Percentiles rank a stretch among this genome's conserved stretches.
Conservation (phyloP, 208 protist genomes). For the Leishmania turanica region DNA sequence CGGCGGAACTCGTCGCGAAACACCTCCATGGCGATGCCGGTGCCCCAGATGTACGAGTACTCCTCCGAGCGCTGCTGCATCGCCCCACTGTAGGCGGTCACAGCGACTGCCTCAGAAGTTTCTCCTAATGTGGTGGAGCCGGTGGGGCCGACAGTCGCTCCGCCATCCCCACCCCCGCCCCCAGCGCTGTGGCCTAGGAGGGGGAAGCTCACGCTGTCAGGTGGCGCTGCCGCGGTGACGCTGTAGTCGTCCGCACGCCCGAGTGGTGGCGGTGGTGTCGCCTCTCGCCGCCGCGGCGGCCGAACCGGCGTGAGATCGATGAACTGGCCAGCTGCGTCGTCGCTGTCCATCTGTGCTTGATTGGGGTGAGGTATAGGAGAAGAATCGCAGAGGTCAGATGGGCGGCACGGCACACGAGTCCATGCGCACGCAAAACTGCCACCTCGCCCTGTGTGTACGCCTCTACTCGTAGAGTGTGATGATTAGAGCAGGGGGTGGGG, state of each 20-base stretch:
- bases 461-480: neutral
- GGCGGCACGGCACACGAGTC: neutral
- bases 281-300: slow-evolving; percentile 35
- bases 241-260: neutral
- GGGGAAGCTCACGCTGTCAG: neutral
- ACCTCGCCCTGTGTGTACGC: neutral
- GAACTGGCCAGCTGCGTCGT: slow-evolving; percentile 18
- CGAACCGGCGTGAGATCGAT: slow-evolving; percentile 66
- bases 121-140: neutral
- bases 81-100: slow-evolving; percentile 9
- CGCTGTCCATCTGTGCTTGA: slow-evolving; percentile 37
- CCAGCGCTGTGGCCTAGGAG: neutral
- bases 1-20: slow-evolving; percentile 76
- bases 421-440: neutral
- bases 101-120: neutral
- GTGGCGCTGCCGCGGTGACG: neutral
- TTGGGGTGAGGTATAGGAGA: neutral
- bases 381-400: neutral
- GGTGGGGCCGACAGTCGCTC: neutral
- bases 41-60: slow-evolving; percentile 91
- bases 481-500: neutral
- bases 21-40: slow-evolving; percentile 84
- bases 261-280: neutral
- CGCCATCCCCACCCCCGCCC: neutral
- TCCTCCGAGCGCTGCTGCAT: slow-evolving; percentile 60